These are phyloP conservation scores for Backusella luteola DNA, from an alignment of 192 early-diverging fungal species.

Conservation along the genomic window DNA sequence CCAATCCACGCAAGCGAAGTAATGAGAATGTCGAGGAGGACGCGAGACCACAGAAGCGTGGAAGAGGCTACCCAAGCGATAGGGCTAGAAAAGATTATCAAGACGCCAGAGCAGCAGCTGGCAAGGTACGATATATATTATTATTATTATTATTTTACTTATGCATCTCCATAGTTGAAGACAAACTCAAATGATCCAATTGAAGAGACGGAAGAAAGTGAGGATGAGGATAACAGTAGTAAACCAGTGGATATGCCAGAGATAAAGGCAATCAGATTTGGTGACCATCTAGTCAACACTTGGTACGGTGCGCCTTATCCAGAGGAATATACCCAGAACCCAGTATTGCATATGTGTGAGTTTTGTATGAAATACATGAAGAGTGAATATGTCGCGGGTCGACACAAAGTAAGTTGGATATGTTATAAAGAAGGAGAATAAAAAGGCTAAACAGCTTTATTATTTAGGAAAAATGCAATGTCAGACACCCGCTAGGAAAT, in stretches of 20 bases:
- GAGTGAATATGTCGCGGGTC: conserved; percentile 72
- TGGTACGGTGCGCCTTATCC: conserved; percentile 98
- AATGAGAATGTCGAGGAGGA: too few species aligned
- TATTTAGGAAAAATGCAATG: conserved; percentile 66
- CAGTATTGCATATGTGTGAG: conserved; percentile 88
- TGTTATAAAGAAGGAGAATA: not conserved
- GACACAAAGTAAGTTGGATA: conserved; percentile 67
- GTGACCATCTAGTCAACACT: conserved; percentile 80
- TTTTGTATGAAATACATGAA: conserved; percentile 98
- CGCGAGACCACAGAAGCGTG: conserved; percentile 3
- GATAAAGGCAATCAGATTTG: conserved; percentile 79
- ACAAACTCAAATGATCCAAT: too few species aligned
- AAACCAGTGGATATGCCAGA: not conserved
- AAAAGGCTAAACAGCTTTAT: not conserved
- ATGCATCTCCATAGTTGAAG: not conserved
- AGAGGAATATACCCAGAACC: conserved; percentile 88
- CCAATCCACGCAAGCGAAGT: too few species aligned
- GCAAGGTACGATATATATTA: conserved; percentile 17
- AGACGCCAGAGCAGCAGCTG: conserved; percentile 38
- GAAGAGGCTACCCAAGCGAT: conserved; percentile 1
- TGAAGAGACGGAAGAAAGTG: not conserved
- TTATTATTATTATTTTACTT: too few species aligned
- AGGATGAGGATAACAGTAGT: not conserved
- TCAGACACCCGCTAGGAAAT: conserved; percentile 93
- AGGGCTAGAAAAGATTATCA: conserved; percentile 53